Conservation (phyloP, 768 basidiomycete species). For the Daedaleopsis sinensis region DNA sequence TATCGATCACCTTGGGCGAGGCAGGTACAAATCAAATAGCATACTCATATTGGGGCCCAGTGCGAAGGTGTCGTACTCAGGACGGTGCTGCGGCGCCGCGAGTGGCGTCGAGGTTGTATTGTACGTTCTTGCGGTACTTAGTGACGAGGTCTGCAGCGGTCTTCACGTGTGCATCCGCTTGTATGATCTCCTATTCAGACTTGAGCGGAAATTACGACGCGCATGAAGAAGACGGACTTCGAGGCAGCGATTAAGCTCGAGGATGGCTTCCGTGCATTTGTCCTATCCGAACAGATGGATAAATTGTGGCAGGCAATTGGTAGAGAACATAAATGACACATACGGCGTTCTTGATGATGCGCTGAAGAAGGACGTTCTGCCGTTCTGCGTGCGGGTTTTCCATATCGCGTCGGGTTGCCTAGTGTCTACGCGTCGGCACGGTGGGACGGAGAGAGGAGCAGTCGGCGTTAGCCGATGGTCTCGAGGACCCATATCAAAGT, state of each 20-base stretch:
- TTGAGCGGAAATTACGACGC: background rate
- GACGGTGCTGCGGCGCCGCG: constrained; percentile 7
- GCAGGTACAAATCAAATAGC: too few species aligned
- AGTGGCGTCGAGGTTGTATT: constrained; percentile 84
- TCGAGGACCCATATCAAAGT: too few species aligned
- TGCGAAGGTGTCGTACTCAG: background rate
- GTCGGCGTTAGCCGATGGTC: too few species aligned
- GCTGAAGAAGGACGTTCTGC: constrained; percentile 87
- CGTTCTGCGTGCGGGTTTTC: constrained; percentile 95
- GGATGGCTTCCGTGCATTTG: constrained; percentile 89
- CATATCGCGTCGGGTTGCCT: constrained; percentile 50
- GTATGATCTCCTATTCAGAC: constrained; percentile 66
- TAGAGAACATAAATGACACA: constrained; percentile 29
- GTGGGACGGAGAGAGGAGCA: background rate
- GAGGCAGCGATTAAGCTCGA: constrained; percentile 86
- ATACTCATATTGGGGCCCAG: too few species aligned
- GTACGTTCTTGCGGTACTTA: constrained; percentile 91
- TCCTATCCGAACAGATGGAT: constrained; percentile 51
- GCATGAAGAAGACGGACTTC: constrained; percentile 50
- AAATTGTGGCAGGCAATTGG: background rate
- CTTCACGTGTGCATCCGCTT: constrained; percentile 76
- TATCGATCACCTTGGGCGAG: too few species aligned
- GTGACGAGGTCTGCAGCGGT: constrained; percentile 82
- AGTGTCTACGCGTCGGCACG: background rate
- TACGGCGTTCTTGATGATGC: constrained; percentile 90